phyloP scores from a whole-genome alignment of 148 eudicot genomes.

The Rhododendron ovatum region DNA sequence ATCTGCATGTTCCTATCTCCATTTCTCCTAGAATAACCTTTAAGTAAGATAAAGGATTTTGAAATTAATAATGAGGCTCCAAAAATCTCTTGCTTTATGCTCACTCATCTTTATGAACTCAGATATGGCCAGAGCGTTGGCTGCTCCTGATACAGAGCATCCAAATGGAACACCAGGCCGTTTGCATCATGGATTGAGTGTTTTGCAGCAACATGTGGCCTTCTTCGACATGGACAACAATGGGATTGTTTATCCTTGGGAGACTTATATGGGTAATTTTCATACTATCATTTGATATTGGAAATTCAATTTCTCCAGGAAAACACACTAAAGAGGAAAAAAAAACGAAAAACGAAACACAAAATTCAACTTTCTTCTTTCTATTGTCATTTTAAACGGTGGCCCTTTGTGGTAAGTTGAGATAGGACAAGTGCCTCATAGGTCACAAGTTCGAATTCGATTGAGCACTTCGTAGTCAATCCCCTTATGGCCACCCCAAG shows the following conservation, averaged over 20 bases:
- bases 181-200: slow-evolving; percentile 41
- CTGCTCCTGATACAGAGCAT: slow-evolving; percentile 58
- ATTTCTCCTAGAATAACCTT: neutral
- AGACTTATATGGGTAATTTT: neutral
- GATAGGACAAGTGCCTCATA: too few species aligned
- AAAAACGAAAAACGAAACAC: too few species aligned
- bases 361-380: too few species aligned
- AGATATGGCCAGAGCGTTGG: slow-evolving; percentile 44
- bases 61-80: neutral
- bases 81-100: neutral
- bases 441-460: too few species aligned
- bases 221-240: slow-evolving; percentile 63
- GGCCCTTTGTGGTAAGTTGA: too few species aligned
- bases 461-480: too few species aligned
- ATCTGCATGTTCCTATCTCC: too few species aligned
- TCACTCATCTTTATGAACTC: neutral
- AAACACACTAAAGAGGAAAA: too few species aligned
- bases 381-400: too few species aligned
- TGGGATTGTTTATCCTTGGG: slow-evolving; percentile 39
- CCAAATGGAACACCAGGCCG: slow-evolving; percentile 32
- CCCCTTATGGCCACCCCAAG: too few species aligned
- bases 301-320: too few species aligned
- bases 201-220: slow-evolving; percentile 69
- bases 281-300: too few species aligned
- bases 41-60: neutral